Evolutionary conservation across 148 eudicot genomes (phyloP).

Genomic region (Amaranthus hypochondriacus): DNA sequence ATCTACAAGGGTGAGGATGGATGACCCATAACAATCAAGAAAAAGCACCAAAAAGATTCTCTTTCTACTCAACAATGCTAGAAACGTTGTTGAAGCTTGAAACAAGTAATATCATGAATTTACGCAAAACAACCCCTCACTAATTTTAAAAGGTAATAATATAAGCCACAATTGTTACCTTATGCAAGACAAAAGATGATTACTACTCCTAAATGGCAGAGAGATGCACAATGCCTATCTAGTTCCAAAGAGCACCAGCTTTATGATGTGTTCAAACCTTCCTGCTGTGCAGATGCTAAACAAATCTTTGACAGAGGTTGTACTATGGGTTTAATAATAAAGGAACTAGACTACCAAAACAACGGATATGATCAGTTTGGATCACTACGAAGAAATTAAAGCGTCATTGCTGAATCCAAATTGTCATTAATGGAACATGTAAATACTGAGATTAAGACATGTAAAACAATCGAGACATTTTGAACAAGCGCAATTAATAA

Average conservation of each 20-base stretch:
- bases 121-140: background rate
- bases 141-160: background rate
- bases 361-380: too few relatives aligned
- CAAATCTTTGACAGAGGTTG: background rate
- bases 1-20: background rate
- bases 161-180: background rate
- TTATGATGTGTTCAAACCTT: background rate
- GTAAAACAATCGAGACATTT: background rate
- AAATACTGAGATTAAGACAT: background rate
- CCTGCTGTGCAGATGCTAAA: background rate
- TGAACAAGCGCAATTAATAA: background rate
- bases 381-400: background rate
- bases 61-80: background rate
- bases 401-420: background rate
- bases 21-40: background rate
- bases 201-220: background rate
- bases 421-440: background rate
- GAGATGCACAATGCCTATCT: background rate
- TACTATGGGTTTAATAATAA: background rate
- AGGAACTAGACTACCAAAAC: background rate
- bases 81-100: background rate
- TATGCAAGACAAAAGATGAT: background rate
- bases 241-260: background rate
- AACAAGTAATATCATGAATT: background rate
- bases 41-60: background rate